Conservation (phyloP, 768 basidiomycete species). For the Cystobasidium tubakii region DNA sequence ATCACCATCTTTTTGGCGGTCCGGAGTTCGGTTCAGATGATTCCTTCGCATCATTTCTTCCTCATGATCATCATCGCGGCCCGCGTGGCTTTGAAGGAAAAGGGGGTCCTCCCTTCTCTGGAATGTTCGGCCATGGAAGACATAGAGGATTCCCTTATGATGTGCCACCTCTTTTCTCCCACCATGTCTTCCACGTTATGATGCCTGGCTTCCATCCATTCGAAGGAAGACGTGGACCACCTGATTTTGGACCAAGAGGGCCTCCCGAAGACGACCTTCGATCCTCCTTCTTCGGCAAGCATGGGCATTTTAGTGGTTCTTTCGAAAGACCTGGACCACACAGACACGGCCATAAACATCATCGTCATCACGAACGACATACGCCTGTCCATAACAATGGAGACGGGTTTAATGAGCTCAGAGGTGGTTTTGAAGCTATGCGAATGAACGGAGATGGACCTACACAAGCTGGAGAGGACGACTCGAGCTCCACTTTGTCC, state of each 20-base stretch:
- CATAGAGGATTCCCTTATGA: background rate
- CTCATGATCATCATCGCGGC: background rate
- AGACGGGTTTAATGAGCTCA: background rate
- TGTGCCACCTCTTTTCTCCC: background rate
- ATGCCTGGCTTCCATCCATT: background rate
- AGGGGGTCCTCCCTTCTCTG: background rate
- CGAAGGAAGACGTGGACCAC: background rate
- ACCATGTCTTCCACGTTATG: background rate
- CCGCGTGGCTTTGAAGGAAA: background rate
- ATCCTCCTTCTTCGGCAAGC: background rate
- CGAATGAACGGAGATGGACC: background rate
- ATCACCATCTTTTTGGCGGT: background rate
- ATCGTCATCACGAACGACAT: background rate
- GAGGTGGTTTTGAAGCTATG: background rate
- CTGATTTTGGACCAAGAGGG: background rate
- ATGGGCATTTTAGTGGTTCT: no score
- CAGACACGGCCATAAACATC: background rate
- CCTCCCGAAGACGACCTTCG: background rate
- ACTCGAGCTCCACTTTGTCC: background rate
- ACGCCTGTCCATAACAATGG: background rate
- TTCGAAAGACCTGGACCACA: background rate
- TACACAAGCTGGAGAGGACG: background rate
- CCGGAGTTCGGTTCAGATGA: background rate
- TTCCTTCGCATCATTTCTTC: background rate
- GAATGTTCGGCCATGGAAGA: background rate